Evolutionary conservation across 2,329 filamentous ascomycete genomes (phyloP).

Genomic region (Colletotrichum acutatum): DNA sequence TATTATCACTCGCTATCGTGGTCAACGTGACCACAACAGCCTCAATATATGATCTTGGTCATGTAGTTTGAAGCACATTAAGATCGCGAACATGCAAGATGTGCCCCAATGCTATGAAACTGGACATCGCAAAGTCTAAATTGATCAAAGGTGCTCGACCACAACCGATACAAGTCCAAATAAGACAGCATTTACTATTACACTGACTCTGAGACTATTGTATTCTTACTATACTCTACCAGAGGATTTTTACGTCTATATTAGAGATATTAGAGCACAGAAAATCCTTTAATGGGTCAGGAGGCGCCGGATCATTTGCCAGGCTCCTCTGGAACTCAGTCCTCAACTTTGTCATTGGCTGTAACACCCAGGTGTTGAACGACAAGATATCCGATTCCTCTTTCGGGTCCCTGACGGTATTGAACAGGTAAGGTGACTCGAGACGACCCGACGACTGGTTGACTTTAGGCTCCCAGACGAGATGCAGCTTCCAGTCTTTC

Average conservation of each 20-base stretch:
- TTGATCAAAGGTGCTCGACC: background rate
- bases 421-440: constrained; percentile 47
- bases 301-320: constrained; percentile 43
- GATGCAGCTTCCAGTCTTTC: constrained; percentile 48
- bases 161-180: background rate
- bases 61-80: background rate
- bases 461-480: constrained; percentile 48
- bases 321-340: constrained; percentile 43
- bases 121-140: background rate
- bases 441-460: constrained; percentile 45
- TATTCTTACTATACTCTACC: background rate
- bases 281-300: constrained; percentile 44
- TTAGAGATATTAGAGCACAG: background rate
- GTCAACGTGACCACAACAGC: background rate
- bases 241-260: background rate
- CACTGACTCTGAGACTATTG: background rate
- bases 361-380: constrained; percentile 47
- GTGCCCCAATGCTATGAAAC: background rate
- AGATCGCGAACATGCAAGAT: background rate
- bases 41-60: background rate
- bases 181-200: background rate
- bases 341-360: constrained; percentile 43
- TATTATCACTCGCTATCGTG: background rate
- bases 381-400: constrained; percentile 46
- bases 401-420: constrained; percentile 44